Conservation (phyloP, 2,329 filamentous ascomycete genomes). For the Penicillium sp. region DNA sequence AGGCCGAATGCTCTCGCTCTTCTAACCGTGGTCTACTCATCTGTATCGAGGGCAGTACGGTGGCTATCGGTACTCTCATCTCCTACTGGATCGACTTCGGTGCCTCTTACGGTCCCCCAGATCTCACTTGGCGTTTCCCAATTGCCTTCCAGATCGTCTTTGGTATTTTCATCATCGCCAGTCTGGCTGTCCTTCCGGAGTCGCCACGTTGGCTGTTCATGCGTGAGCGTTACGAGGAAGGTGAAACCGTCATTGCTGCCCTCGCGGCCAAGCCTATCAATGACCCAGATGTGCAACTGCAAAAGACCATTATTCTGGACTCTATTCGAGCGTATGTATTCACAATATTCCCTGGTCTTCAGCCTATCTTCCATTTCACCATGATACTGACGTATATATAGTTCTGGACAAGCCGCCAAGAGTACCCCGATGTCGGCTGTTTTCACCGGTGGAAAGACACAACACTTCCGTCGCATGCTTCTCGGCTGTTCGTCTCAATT, state of each 20-base stretch:
- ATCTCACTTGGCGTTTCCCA: constrained; percentile 47
- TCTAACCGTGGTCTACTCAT: neutral
- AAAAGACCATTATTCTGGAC: constrained; percentile 60
- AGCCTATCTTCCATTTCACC: neutral
- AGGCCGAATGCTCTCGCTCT: neutral
- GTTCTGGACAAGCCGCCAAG: constrained; percentile 44
- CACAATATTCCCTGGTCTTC: neutral
- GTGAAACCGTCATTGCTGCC: constrained; percentile 45
- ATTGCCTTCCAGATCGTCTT: constrained; percentile 50
- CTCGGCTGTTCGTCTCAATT: constrained; percentile 31
- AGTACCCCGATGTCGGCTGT: constrained; percentile 51
- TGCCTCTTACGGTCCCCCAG: constrained; percentile 20
- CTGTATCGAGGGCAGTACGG: neutral
- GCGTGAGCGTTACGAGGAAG: constrained; percentile 42
- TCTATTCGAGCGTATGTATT: constrained; percentile 49
- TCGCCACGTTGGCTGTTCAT: constrained; percentile 32
- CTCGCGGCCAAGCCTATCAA: constrained; percentile 46
- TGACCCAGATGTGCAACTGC: constrained; percentile 49
- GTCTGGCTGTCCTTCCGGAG: constrained; percentile 38
- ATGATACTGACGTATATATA: neutral
- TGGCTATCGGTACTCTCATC: constrained; percentile 26
- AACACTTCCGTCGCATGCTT: constrained; percentile 31
- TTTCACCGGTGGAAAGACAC: constrained; percentile 29
- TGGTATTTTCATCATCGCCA: constrained; percentile 40
- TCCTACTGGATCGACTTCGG: constrained; percentile 29